Evolutionary conservation across 2,329 filamentous ascomycete species (phyloP), one percentile per base, ranked within the genome.

Genomic region (Pseudogymnoascus sp.): DNA sequence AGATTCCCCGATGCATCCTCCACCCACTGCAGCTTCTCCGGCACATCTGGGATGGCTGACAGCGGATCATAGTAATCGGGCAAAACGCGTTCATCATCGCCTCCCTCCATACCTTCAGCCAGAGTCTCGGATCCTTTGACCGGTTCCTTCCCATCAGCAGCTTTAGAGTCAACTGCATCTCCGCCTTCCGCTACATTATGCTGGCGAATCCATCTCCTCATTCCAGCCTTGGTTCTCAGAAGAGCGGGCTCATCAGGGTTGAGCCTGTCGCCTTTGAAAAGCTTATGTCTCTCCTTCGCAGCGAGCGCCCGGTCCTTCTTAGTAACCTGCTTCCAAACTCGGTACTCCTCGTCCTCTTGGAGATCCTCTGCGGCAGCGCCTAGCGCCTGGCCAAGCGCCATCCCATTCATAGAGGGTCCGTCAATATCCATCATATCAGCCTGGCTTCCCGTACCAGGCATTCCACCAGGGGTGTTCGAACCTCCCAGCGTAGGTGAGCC

Each of bases 281-380:
- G 83, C 41, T 90, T 85, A 75, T 92, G 88, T 34, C 95, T 85
- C 73, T 96, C 91, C 68, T 93, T 92, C 65, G 95, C 90, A 62
- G 93, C 86, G 23, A 89, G 79, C 3, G 95, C 95, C 67, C 95
- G 88, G 72, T 96, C 93, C 74, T 95, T 97, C 78, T 98, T 98
- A 1, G 95, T 99, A 43, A 96, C 92, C 76, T 98, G 93, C 78
- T 98, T 99, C 95, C 96, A 99, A 37, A 95, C 90, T 75, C 96
- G 96, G 78, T 95, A 96, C 73, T 97, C 93, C 65, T 98, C 93
- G 70, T 98, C 93, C 70, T 96, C 86, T 69, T 92, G 92, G 11
- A 85, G 83, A 69, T 96, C 90, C 70, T 96, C 90, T 13, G 81
- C 83, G 31, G 84, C 84, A 65, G 89, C 82, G 14, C 84, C 85